Percentiles rank a stretch among this genome's conserved stretches.
phyloP scores from a whole-genome alignment of 2,329 filamentous ascomycete species.

The Dothideomycetes sp. region DNA sequence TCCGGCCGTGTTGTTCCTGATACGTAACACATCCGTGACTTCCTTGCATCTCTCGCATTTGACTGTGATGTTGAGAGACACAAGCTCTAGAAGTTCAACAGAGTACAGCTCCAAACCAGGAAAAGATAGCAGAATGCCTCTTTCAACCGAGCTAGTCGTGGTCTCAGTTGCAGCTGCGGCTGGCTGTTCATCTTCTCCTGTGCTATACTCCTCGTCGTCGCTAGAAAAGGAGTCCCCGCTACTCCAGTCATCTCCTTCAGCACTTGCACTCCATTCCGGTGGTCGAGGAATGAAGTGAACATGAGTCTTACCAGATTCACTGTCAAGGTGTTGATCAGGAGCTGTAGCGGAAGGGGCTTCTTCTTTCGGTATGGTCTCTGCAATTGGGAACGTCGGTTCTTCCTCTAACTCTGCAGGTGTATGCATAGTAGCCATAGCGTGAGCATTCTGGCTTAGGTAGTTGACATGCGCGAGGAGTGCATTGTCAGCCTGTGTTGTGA shows the following conservation, averaged over 20 bases:
- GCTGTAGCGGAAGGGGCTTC: no score
- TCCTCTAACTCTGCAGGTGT: neutral
- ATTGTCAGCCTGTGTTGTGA: conserved; percentile 45
- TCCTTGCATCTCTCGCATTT: conserved; percentile 76
- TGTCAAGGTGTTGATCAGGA: no score
- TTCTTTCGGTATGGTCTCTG: no score
- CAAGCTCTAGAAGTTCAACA: conserved; percentile 64
- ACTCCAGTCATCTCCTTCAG: conserved; percentile 20
- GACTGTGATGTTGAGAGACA: conserved; percentile 55
- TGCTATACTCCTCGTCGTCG: conserved; percentile 25
- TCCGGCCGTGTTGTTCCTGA: conserved; percentile 44
- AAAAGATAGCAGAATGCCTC: conserved; percentile 68
- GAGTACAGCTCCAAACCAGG: conserved; percentile 66
- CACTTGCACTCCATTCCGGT: conserved; percentile 55
- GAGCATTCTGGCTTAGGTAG: conserved; percentile 60
- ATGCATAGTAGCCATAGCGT: conserved; percentile 44
- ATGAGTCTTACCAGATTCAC: conserved; percentile 50
- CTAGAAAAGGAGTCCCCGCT: conserved; percentile 27
- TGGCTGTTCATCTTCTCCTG: conserved; percentile 36
- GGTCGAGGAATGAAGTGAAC: conserved; percentile 63
- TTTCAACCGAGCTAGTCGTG: conserved; percentile 38
- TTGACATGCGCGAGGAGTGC: conserved; percentile 66
- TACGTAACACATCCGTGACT: conserved; percentile 54
- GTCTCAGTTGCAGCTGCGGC: conserved; percentile 22
- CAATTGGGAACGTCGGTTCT: no score